These are phyloP conservation scores for Fusarium phyllophilum DNA, from an alignment of 2,329 filamentous ascomycete genomes.

Conservation along the genomic window DNA sequence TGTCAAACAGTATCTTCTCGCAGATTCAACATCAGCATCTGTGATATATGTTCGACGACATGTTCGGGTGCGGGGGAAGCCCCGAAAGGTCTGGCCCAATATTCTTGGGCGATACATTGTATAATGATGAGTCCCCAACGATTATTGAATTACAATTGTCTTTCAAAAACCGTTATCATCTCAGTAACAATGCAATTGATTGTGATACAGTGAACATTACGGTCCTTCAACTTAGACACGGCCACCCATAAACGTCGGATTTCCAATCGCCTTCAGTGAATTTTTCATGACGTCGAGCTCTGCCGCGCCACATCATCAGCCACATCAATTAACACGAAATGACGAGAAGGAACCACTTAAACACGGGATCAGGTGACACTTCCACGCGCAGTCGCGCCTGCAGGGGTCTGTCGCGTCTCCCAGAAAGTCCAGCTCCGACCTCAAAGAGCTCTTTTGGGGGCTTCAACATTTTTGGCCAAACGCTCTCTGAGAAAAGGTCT, in stretches of 20 bases:
- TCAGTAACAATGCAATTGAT: constrained; percentile 4
- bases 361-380: constrained; percentile 54
- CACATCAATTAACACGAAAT: constrained; percentile 21
- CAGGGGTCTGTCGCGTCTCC: constrained; percentile 52
- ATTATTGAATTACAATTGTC: neutral
- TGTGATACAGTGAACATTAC: constrained; percentile 25
- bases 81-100: constrained; percentile 52
- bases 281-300: constrained; percentile 45
- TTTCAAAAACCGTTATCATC: neutral
- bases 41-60: constrained; percentile 58
- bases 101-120: constrained; percentile 54
- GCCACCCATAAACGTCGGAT: constrained; percentile 40
- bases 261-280: constrained; percentile 37
- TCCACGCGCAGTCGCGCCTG: constrained; percentile 51
- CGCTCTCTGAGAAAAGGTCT: neutral
- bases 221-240: constrained; percentile 21
- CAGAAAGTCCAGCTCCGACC: constrained; percentile 8
- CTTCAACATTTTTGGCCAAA: neutral
- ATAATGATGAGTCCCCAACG: neutral
- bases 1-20: constrained; percentile 63
- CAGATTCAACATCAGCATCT: constrained; percentile 62
- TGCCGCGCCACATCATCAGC: constrained; percentile 24
- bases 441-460: constrained; percentile 7
- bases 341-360: constrained; percentile 7
- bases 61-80: constrained; percentile 45